Base-by-base conservation (phyloP, 805 yeast genomes). In the Debaryomyces tyrocola region DNA sequence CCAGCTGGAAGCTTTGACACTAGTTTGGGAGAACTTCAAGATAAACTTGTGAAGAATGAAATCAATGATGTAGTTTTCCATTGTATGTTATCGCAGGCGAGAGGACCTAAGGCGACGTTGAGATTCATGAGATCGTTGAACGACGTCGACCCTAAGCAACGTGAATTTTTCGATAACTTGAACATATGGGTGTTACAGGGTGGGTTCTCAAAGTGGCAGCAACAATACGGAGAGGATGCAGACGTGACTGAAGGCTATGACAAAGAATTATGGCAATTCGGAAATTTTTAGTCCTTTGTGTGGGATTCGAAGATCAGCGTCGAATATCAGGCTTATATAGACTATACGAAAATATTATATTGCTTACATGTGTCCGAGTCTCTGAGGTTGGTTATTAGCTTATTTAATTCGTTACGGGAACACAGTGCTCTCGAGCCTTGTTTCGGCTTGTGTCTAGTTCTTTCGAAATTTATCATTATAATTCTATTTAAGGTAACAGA, bases 71-170 rank as follows among this genome's bases (percentile, higher is more conserved):
- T 90, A 0, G 85, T 94, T 0, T 94, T 92, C 68, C 97, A 94
- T 63, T 92, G 99, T 64, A 90, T 91, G 24, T 73, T 87, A 27
- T 85, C 95, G 3, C 98, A 94, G 64, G 95, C 85, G 49, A 73
- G 99, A 43, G 98, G 98, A 0, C 98, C 98, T 0, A 73, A 87
- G 3, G 79, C 96, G 3, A 90, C 97, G 0, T 67, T 83, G 65
- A 73, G 71, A 55, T 85, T 86, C 56, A 58, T 75, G 51, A 64
- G 84, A 46, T 72, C 73, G 52, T 67, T 78, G 11, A 62, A 66
- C 37, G 73, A 67, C 10, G 43, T 65, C 2, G 65, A 58, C 18
- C 56, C 58, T 3, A 57, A 59, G 17, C 43, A 55, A 7, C 45
- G 50, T 17, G 59, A 58, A 20, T 57, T 48, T 43, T 56, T 62